A percentile compares a stretch with the other conserved stretches of the same genome.
phyloP scores from a whole-genome alignment of 495 filamentous ascomycete species.

The Penicillium odoratum region DNA sequence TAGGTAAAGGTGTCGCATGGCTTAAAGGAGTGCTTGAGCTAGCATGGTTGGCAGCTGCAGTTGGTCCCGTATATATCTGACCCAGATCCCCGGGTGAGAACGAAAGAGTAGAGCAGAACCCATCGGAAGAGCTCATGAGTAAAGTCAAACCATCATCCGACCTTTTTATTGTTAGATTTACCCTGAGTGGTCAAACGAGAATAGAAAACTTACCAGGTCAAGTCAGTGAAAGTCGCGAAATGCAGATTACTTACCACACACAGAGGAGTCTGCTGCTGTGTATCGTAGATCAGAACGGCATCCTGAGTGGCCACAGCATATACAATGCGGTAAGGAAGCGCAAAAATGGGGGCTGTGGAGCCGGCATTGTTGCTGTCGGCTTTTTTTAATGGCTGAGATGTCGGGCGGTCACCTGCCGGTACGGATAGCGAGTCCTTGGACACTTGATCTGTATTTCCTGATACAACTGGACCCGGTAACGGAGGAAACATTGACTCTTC shows the following conservation, averaged over 20 bases:
- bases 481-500: slow-evolving; percentile 79
- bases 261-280: slow-evolving; percentile 90
- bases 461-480: slow-evolving; percentile 78
- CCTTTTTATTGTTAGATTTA: slow-evolving; percentile 54
- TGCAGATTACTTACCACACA: slow-evolving; percentile 95
- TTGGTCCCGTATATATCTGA: slow-evolving; percentile 72
- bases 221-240: slow-evolving; percentile 94
- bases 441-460: slow-evolving; percentile 78
- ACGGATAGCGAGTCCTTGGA: slow-evolving; percentile 46
- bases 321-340: slow-evolving; percentile 86
- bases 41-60: slow-evolving; percentile 45
- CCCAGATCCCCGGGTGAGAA: slow-evolving; percentile 87
- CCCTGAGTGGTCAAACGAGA: slow-evolving; percentile 17
- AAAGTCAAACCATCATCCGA: slow-evolving; percentile 89
- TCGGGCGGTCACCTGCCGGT: slow-evolving; percentile 39
- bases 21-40: slow-evolving; percentile 48
- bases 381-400: slow-evolving; percentile 53
- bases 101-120: slow-evolving; percentile 89
- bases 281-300: slow-evolving; percentile 94
- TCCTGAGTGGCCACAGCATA: slow-evolving; percentile 98
- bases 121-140: slow-evolving; percentile 95
- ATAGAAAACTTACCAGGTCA: slow-evolving; percentile 73
- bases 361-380: slow-evolving; percentile 54
- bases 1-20: slow-evolving; percentile 63
- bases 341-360: slow-evolving; percentile 66